Evolutionary conservation across 441 rosid genomes (phyloP).

Genomic region (Melastoma candidum): DNA sequence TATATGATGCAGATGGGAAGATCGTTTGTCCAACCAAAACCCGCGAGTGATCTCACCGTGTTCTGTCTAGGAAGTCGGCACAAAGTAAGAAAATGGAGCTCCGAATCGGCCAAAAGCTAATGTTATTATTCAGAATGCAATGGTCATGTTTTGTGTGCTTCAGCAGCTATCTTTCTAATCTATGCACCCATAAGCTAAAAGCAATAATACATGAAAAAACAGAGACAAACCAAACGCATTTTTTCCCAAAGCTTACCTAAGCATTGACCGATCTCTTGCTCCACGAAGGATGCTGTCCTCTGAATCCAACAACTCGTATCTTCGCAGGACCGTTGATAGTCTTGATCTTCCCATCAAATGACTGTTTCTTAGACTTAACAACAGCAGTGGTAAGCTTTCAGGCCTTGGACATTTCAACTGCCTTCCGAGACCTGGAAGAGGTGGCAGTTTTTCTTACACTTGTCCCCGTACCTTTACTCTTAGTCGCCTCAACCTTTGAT

Average conservation of each 20-base stretch:
- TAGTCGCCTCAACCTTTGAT: too few species aligned
- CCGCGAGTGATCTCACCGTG: constrained; percentile 21
- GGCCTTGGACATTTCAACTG: constrained; percentile 16
- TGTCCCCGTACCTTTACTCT: too few species aligned
- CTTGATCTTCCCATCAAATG: constrained; percentile 1
- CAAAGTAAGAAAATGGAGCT: background rate
- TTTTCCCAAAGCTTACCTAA: constrained; percentile 10
- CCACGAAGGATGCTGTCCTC: constrained; percentile 43
- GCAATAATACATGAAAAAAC: background rate
- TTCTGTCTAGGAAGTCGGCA: constrained; percentile 68
- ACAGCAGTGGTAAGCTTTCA: constrained; percentile 13
- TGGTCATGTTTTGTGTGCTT: too few species aligned
- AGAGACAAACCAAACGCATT: background rate
- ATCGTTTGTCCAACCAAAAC: constrained; percentile 39
- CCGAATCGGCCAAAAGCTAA: too few species aligned
- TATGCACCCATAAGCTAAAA: background rate
- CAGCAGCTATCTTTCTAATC: too few species aligned
- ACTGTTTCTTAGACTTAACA: constrained; percentile 11
- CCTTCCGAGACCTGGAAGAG: constrained; percentile 1
- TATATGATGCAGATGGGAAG: constrained; percentile 61
- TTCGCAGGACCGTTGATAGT: constrained; percentile 22
- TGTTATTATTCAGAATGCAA: too few species aligned
- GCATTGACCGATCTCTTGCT: constrained; percentile 25
- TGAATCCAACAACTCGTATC: constrained; percentile 56
- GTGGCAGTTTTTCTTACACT: too few species aligned